Evolutionary conservation across 2,329 filamentous ascomycete genomes (phyloP).

Genomic region (Diaporthe batatas): DNA sequence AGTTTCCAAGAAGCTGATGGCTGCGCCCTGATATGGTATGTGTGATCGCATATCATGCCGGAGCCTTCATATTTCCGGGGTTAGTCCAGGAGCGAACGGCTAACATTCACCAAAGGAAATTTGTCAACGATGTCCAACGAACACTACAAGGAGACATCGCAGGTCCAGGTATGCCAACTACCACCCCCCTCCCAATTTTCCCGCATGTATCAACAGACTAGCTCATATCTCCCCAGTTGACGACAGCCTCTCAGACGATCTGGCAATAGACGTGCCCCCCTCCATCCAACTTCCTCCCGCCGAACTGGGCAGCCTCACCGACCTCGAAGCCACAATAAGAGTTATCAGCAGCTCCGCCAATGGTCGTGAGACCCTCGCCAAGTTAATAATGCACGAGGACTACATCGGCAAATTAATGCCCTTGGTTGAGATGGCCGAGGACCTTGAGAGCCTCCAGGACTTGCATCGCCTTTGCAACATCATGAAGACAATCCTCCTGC

Average conservation of each 20-base stretch:
- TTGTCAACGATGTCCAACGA: constrained; percentile 88
- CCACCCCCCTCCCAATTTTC: neutral
- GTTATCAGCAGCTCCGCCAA: constrained; percentile 79
- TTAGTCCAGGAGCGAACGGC: constrained; percentile 25
- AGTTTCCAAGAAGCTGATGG: constrained; percentile 98
- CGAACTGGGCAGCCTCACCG: constrained; percentile 83
- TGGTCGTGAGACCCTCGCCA: constrained; percentile 88
- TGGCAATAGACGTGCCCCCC: constrained; percentile 78
- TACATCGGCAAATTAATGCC: constrained; percentile 91
- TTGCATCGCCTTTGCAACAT: constrained; percentile 95
- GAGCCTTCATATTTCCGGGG: neutral
- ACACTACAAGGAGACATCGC: constrained; percentile 72
- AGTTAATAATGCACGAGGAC: constrained; percentile 86
- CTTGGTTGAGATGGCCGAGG: constrained; percentile 88
- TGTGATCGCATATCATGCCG: constrained; percentile 17
- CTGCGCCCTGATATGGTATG: constrained; percentile 90
- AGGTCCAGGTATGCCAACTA: constrained; percentile 71
- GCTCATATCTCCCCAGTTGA: constrained; percentile 64
- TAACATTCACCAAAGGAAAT: constrained; percentile 75
- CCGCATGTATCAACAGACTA: neutral
- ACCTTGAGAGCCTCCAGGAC: constrained; percentile 87
- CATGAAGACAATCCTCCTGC: constrained; percentile 94
- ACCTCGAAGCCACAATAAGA: constrained; percentile 89
- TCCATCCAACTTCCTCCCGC: constrained; percentile 82
- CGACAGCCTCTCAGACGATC: constrained; percentile 89